Conservation (phyloP, 1,284 basidiomycete species). For the Cutaneotrichosporon dermatis region DNA sequence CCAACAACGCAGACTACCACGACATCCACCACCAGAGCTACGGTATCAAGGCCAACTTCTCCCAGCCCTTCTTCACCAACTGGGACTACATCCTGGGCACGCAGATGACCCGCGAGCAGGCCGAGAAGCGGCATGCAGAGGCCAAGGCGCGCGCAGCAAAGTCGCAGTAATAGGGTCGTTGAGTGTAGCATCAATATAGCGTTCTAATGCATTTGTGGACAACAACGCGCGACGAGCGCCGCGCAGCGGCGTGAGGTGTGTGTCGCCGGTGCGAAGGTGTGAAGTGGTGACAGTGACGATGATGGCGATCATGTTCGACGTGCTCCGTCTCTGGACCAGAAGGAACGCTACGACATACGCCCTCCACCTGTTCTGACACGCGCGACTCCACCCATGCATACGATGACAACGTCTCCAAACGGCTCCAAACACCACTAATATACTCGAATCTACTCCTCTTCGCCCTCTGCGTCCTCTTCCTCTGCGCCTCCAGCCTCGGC, state of each 20-base stretch:
- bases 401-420: slow-evolving; percentile 1
- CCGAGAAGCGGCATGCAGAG: slow-evolving; percentile 16
- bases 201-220: background rate
- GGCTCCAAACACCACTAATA: background rate
- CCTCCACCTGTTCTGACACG: too few species aligned
- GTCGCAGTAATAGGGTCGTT: background rate
- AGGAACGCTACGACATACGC: too few species aligned
- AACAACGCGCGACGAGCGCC: too few species aligned
- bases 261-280: too few species aligned
- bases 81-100: slow-evolving; percentile 50
- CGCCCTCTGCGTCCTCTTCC: slow-evolving; percentile 31
- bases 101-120: slow-evolving; percentile 45
- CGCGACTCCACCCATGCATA: background rate
- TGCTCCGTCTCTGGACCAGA: too few species aligned
- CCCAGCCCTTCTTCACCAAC: slow-evolving; percentile 76
- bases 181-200: background rate
- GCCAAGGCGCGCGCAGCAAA: slow-evolving; percentile 1
- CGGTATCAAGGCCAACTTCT: slow-evolving; percentile 94
- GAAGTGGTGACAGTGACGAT: too few species aligned
- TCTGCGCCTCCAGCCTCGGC: slow-evolving; percentile 14
- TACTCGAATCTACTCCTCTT: slow-evolving; percentile 21
- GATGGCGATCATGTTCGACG: too few species aligned
- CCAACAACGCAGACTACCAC: slow-evolving; percentile 97
- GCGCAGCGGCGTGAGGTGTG: too few species aligned
- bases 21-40: slow-evolving; percentile 94